Conservation (phyloP, 179 eudicot species). For the Beta lomatogona region DNA sequence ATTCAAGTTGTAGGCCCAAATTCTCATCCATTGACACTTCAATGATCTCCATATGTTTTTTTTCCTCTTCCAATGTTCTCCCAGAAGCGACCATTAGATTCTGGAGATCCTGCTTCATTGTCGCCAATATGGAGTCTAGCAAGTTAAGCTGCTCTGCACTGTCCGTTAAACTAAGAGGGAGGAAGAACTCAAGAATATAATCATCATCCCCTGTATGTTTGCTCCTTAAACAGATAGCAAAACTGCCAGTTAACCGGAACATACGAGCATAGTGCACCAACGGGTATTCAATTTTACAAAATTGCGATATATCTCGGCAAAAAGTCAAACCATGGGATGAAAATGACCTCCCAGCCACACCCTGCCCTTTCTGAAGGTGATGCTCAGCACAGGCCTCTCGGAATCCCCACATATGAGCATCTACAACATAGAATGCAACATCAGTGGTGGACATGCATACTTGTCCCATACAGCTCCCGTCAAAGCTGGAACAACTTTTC, state of each 20-base stretch:
- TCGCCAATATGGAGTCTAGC: conserved; percentile 62
- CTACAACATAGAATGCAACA: conserved; percentile 85
- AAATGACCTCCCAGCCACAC: conserved; percentile 87
- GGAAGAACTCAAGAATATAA: conserved; percentile 85
- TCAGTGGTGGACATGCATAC: conserved; percentile 97
- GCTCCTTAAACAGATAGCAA: conserved; percentile 85
- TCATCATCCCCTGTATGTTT: conserved; percentile 79
- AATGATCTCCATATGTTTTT: conserved; percentile 55
- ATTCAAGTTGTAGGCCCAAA: conserved; percentile 39
- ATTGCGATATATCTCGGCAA: conserved; percentile 68
- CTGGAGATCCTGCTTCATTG: conserved; percentile 68
- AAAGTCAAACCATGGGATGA: conserved; percentile 60
- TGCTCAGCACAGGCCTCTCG: conserved; percentile 96
- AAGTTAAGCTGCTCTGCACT: conserved; percentile 47
- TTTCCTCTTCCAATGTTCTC: conserved; percentile 66
- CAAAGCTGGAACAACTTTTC: conserved; percentile 93
- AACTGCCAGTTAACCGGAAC: conserved; percentile 73
- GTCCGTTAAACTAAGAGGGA: conserved; percentile 54
- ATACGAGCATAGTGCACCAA: conserved; percentile 93
- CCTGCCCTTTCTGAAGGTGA: conserved; percentile 94
- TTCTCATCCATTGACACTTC: conserved; percentile 48
- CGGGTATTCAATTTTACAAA: conserved; percentile 83
- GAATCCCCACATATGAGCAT: conserved; percentile 94
- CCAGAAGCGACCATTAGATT: conserved; percentile 81
- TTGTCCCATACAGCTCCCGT: conserved; percentile 89